Evolutionary conservation across 441 rosid species (phyloP), one percentile per base, ranked within the genome.

Genomic region (Arabidopsis hybrid): DNA sequence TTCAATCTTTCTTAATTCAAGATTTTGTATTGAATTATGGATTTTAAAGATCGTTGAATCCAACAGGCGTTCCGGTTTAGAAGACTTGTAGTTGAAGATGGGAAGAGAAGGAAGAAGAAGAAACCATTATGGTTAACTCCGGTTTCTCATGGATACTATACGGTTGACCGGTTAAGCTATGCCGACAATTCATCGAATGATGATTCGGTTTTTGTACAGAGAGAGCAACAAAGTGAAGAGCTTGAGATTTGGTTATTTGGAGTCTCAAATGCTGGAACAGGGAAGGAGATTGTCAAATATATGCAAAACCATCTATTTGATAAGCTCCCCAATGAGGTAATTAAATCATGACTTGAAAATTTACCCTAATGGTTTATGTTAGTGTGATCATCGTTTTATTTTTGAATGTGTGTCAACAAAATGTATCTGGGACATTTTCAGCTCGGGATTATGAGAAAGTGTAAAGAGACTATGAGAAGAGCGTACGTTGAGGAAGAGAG

Each of bases 231-330:
- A 61, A 75, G 84, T 38, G 83, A 85, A 53, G 88, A 85, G 62
- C 65, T 81, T 11, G 96, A 90, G 79, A 18, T 90, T 58, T 87
- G 96, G 93, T 74, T 86, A 7, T 92, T 90, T 12, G 95, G 91
- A 45, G 81, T 87, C n/a, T 87, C 80, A 0, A 85, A 87, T 77
- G 67, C 76, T 39, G 80, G 53, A 40, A 73, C 80, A 38, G 91
- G 93, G 2, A 87, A 86, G 53, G 81, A 78, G 56, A 76, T 87
- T 64, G 65, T 83, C 63, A 85, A 84, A 62, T 83, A 80, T 53
- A 71, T 92, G 67, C 96, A 92, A 31, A 83, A 85, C 53, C 89
- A 88, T 81, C 72, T 92, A 21, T 85, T 90, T 73, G 81, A 78
- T 63, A 86, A 77, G 65, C 82, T 82, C 29, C 65, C 67, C 5